Evolutionary conservation across 495 filamentous ascomycete genomes (phyloP), one percentile per base, ranked within the genome.

Genomic region (Lasiosphaeriaceae sp.): DNA sequence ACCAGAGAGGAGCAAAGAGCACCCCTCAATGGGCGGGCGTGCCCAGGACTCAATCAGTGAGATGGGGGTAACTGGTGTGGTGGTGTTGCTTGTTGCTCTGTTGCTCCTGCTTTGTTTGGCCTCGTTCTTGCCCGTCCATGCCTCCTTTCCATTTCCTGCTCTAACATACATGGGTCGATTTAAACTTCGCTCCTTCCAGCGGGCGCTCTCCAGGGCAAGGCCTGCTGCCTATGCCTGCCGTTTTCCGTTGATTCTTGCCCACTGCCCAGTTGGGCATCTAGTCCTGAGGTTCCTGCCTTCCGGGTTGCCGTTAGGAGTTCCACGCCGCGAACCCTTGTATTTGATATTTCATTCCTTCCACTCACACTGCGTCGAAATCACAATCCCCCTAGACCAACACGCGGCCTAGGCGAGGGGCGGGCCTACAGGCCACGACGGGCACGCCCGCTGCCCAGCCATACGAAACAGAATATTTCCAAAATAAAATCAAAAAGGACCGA

Each of bases 361-460:
- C 35, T 22, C 51, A 29, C 26, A 29, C 26, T 19, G 47, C 29
- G 23, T 44, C 41, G 4, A 55, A 24, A 26, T 47, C 29, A 34
- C 11, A 21, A n/a, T 26, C 14, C 39, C 3, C 5, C 12, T 14
- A 43, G 39, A 43, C 39, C n/a, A 17, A 43, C 14, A 43, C 39
- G 39, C 39, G n/a, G n/a, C 39, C 14, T 5, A 14, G n/a, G n/a
- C 39, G 39, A 43, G 49, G n/a, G 37, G 58, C 52, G 50, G 54
- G 51, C 44, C 58, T 64, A 58, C 58, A 61, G 57, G 47, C 61
- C 47, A 51, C 50, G 26, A 31, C 51, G 57, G 48, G 12, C 57
- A 52, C n/a, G 17, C 37, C 47, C 11, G 7, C 17, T 43, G 46
- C 37, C 37, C 52, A 43, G 35, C 12, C 37, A 43, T 22, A 54